phyloP scores from a whole-genome alignment of 306 rosid genomes.

The Quercus berberidifolia region DNA sequence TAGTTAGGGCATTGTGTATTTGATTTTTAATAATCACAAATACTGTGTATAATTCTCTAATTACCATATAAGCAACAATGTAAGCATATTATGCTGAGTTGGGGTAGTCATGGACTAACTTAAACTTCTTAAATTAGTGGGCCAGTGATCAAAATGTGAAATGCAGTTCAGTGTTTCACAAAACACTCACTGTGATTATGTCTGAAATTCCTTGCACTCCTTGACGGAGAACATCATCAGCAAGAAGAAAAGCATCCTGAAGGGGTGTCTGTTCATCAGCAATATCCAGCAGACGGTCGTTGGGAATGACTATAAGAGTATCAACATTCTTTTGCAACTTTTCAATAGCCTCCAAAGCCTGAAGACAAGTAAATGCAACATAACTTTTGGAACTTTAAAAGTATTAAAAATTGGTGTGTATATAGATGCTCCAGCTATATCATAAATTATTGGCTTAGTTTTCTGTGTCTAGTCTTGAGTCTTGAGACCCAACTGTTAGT shows the following conservation, averaged over 20 bases:
- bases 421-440: background rate
- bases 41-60: background rate
- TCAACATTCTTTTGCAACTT: conserved; percentile 93
- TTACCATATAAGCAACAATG: background rate
- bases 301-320: conserved; percentile 92
- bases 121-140: background rate
- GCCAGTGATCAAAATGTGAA: background rate
- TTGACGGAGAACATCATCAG: conserved; percentile 94
- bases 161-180: background rate
- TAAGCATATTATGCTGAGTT: background rate
- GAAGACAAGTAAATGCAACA: conserved; percentile 21
- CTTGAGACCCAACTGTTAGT: background rate
- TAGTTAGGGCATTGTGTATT: background rate
- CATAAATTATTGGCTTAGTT: background rate
- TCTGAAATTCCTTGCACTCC: conserved; percentile 99
- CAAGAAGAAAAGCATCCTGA: conserved; percentile 89
- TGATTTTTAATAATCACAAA: too few species aligned
- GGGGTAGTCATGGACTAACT: background rate
- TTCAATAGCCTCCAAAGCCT: conserved; percentile 98
- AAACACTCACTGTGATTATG: conserved; percentile 74
- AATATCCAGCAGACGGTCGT: conserved; percentile 93
- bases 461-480: background rate
- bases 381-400: background rate
- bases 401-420: background rate
- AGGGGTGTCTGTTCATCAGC: conserved; percentile 94